These are phyloP conservation scores for Terana coerulea DNA, from an alignment of 768 basidiomycete species.

Conservation along the genomic window DNA sequence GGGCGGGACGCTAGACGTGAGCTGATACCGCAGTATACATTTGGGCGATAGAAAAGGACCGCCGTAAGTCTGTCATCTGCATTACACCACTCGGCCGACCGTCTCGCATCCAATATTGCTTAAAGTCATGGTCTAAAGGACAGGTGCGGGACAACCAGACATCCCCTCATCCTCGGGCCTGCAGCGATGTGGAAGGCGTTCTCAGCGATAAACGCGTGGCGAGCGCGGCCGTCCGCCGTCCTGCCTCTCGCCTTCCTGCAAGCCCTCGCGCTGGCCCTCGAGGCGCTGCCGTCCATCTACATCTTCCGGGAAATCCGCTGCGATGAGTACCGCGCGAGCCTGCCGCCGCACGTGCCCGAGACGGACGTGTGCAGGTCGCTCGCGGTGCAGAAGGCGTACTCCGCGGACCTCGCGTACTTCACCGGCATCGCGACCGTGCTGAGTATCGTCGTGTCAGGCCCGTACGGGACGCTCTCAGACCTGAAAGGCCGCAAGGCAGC, in stretches of 20 bases:
- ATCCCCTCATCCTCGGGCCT: too few species aligned
- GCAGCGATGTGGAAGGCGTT: background rate
- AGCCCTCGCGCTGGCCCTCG: background rate
- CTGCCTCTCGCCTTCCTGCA: slow-evolving; percentile 1
- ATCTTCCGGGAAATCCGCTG: background rate
- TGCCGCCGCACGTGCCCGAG: background rate
- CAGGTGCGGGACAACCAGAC: too few species aligned
- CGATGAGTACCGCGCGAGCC: background rate
- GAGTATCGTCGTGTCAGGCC: background rate
- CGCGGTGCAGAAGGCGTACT: slow-evolving; percentile 1
- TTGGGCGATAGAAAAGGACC: too few species aligned
- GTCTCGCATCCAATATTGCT: too few species aligned
- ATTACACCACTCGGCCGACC: too few species aligned
- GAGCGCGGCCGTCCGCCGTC: background rate
- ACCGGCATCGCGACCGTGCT: background rate
- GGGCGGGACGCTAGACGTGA: too few species aligned
- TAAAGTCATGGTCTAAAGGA: too few species aligned
- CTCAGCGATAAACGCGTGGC: background rate
- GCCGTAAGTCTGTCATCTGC: too few species aligned
- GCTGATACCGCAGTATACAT: too few species aligned
- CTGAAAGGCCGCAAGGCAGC: background rate
- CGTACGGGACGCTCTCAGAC: slow-evolving; percentile 4
- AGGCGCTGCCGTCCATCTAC: background rate
- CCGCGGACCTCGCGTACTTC: background rate
- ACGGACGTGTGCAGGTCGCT: background rate